Evolutionary conservation across 2,329 filamentous ascomycete species (phyloP).

Genomic region (Hymenotorrendiella dingleyae): DNA sequence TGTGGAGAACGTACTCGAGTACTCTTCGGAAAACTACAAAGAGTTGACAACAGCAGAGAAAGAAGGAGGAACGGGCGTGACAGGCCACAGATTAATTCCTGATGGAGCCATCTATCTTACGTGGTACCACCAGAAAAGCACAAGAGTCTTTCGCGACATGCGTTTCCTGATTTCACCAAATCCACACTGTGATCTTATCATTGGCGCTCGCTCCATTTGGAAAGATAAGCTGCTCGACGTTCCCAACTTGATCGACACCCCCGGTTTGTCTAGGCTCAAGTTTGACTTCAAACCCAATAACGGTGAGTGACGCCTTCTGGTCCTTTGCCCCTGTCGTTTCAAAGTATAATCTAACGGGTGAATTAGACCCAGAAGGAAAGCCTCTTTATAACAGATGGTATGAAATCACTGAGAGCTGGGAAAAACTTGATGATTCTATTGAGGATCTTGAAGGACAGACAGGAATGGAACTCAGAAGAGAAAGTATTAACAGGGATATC

Average conservation of each 20-base stretch:
- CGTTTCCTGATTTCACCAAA: conserved; percentile 15
- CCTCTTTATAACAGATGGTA: no score
- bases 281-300: no score
- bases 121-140: conserved; percentile 15
- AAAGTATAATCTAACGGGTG: no score
- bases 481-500: no score
- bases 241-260: conserved; percentile 14
- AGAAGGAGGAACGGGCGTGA: conserved; percentile 10
- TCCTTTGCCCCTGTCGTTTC: no score
- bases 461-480: no score
- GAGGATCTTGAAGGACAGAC: no score
- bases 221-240: conserved; percentile 10
- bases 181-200: conserved; percentile 13
- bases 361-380: no score
- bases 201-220: conserved; percentile 14
- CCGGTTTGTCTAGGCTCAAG: no score
- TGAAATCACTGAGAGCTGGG: no score
- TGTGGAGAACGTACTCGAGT: conserved; percentile 10
- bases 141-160: conserved; percentile 20
- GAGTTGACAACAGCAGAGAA: conserved; percentile 11
- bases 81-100: conserved; percentile 13
- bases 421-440: no score
- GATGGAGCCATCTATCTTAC: conserved; percentile 16
- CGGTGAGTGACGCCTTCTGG: no score
- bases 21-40: conserved; percentile 4